Base-by-base conservation (phyloP, 202 grass and related monocot genomes). In the Saccharum hybrid region DNA sequence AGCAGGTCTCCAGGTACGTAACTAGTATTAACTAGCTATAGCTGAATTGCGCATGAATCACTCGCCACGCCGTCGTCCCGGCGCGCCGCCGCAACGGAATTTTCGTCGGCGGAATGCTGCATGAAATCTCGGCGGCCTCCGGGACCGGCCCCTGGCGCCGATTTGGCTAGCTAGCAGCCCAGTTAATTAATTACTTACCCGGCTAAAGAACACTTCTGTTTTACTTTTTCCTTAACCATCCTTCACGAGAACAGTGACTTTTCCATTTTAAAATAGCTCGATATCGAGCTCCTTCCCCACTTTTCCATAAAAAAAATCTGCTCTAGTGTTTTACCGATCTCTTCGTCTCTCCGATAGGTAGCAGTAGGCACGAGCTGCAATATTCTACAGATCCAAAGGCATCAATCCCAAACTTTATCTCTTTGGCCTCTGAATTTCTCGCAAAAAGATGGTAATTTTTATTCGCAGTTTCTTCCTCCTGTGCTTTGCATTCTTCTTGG, bases 1-100 rank as follows among this genome's bases (percentile, higher is more conserved):
- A 98, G 72, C 90, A 93, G 49, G 92, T 98, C 83, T 98, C 95
- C 74, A 98, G 95, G 95, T 98, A 52, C 77, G 9, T 1, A 52
- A 3, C 15, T n/a, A n/a, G n/a, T n/a, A n/a, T n/a, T n/a, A n/a
- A n/a, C n/a, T 0, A 13, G 60, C 60, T 42, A 52, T 51, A 13
- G 33, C n/a, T 80, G 46, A 69, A 81, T 71, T 52, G n/a, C 45
- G 21, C 76, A 66, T 51, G 70, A 86, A 46, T 62, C 12, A 1
- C 68, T 43, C 71, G 3, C 81, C 38, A 38, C 39, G 48, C 21
- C 69, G 31, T 6, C 66, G 14, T 9, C 23, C 36, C 46, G 15
- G 11, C 13, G 61, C 4, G 41, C 66, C 52, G 36, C 61, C 69
- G 63, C 46, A 7, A 52, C 39, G 1, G 63, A 90, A 84, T 84